Evolutionary conservation across 495 filamentous ascomycete species (phyloP), one percentile per base, ranked within the genome.

Genomic region (Xylaria intraflava): DNA sequence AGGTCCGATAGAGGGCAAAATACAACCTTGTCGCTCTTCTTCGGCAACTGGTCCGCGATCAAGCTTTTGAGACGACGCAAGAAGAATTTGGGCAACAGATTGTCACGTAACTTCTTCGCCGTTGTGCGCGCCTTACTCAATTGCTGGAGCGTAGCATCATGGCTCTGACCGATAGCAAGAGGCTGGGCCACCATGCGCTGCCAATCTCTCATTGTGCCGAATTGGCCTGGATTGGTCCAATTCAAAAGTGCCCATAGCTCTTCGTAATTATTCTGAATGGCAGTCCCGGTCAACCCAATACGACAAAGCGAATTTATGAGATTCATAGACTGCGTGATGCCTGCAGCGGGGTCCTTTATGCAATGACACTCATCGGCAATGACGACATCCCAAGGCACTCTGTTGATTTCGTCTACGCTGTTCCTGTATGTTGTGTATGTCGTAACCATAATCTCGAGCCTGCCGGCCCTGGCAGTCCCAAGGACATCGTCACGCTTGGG

Each of bases 201-300:
- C 93, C 93, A 98, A 17, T 84, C 82, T 14, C 76, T 74, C 9
- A 88, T 70, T 0, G 89, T 86, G 2, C 93, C 93, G 55, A 96
- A 84, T 31, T 78, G 73, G 0, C 93, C 94, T 1, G 93, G 93
- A 61, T 95, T 95, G 0, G 90, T 90, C 93, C 93, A 98, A 69
- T 97, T 96, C 11, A 98, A 72, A 3, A 98, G 75, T 3, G 90
- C 93, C 93, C 93, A 98, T 1, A 98, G 79, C 67, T 98, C 94
- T 62, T 96, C 89, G 65, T 98, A 98, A 58, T 90, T 92, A 66
- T 98, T 98, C 55, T 98, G 93, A 16, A 98, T 96, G 8, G 94
- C 94, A 5, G 93, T 98, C 6, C 93, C 93, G 0, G 94, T 97
- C 22, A 98, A 72, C 0, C 93, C 93, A 51, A 98, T 93, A 20